Conservation (phyloP, 2,329 filamentous ascomycete genomes). For the Didymella pomorum region DNA sequence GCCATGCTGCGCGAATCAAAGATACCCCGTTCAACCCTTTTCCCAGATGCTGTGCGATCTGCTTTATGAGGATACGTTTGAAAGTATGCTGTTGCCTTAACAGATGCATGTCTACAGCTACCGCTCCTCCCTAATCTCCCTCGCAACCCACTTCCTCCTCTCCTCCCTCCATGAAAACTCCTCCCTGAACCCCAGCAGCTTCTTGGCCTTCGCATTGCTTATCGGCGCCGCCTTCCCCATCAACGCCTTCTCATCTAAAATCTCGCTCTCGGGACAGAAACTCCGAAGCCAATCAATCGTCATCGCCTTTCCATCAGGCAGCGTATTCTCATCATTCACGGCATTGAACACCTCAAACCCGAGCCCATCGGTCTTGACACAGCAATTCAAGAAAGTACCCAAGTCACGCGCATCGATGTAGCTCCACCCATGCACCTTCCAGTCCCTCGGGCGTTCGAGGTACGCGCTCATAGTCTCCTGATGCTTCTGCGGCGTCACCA, state of each 20-base stretch:
- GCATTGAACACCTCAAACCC: slow-evolving; percentile 71
- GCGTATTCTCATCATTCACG: slow-evolving; percentile 67
- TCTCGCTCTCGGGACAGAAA: slow-evolving; percentile 56
- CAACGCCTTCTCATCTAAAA: slow-evolving; percentile 62
- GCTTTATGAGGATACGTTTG: too few species aligned
- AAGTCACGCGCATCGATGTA: slow-evolving; percentile 69
- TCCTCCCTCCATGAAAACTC: slow-evolving; percentile 60
- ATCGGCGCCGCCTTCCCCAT: slow-evolving; percentile 62
- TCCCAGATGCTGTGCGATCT: background rate
- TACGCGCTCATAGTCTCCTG: slow-evolving; percentile 58
- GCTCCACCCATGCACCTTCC: slow-evolving; percentile 66
- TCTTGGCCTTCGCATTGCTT: slow-evolving; percentile 65
- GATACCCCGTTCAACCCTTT: slow-evolving; percentile 6
- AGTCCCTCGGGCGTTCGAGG: slow-evolving; percentile 57
- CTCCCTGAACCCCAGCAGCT: slow-evolving; percentile 65
- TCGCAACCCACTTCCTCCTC: slow-evolving; percentile 10
- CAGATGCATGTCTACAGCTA: background rate
- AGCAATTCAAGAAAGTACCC: slow-evolving; percentile 65
- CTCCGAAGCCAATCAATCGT: slow-evolving; percentile 61
- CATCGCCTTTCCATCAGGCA: slow-evolving; percentile 38
- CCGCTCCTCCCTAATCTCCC: slow-evolving; percentile 1
- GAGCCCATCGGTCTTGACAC: slow-evolving; percentile 62
- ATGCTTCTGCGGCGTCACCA: slow-evolving; percentile 67
- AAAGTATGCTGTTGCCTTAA: too few species aligned
- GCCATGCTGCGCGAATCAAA: background rate